A percentile compares a stretch with the other conserved stretches of the same genome.
Evolutionary conservation across 2,329 filamentous ascomycete genomes (phyloP).

Genomic region (Clonostachys rosea): DNA sequence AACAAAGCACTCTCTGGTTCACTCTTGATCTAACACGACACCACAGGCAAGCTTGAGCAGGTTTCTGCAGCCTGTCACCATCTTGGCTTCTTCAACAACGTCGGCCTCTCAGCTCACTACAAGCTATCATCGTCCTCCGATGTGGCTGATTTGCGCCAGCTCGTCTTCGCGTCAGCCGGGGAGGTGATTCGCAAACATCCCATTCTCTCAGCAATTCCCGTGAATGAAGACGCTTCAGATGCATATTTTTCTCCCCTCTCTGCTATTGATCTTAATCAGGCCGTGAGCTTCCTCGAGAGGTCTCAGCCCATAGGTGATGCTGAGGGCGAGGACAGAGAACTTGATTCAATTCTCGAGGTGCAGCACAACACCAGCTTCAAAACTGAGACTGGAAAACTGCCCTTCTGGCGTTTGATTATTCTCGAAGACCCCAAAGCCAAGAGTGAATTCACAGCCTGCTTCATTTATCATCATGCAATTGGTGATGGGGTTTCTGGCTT

Average conservation of each 20-base stretch:
- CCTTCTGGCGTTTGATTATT: conserved; percentile 38
- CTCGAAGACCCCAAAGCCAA: conserved; percentile 15
- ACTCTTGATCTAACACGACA: background rate
- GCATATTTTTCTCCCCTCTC: conserved; percentile 37
- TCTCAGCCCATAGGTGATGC: conserved; percentile 3
- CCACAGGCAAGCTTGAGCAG: conserved; percentile 32
- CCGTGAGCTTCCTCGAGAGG: conserved; percentile 25
- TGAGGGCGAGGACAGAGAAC: conserved; percentile 23
- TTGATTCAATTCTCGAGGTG: conserved; percentile 28
- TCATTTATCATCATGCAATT: conserved; percentile 41
- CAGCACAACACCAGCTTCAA: conserved; percentile 29
- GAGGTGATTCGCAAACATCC: conserved; percentile 30
- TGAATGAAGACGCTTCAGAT: conserved; percentile 29
- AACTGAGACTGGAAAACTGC: conserved; percentile 23
- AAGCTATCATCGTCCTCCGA: conserved; percentile 13
- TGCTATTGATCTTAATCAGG: conserved; percentile 28
- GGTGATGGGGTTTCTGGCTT: conserved; percentile 38
- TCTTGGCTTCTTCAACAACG: conserved; percentile 35
- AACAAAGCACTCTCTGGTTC: too few species aligned
- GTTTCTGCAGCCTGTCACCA: conserved; percentile 35
- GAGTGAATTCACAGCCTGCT: conserved; percentile 30
- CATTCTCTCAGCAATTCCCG: conserved; percentile 32
- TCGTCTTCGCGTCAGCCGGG: conserved; percentile 25
- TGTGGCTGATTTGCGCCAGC: conserved; percentile 8
- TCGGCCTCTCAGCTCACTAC: conserved; percentile 31